Percentiles rank a stretch among this genome's conserved stretches.
phyloP scores from a whole-genome alignment of 2,329 filamentous ascomycete genomes.

The Exophiala alcalophila region DNA sequence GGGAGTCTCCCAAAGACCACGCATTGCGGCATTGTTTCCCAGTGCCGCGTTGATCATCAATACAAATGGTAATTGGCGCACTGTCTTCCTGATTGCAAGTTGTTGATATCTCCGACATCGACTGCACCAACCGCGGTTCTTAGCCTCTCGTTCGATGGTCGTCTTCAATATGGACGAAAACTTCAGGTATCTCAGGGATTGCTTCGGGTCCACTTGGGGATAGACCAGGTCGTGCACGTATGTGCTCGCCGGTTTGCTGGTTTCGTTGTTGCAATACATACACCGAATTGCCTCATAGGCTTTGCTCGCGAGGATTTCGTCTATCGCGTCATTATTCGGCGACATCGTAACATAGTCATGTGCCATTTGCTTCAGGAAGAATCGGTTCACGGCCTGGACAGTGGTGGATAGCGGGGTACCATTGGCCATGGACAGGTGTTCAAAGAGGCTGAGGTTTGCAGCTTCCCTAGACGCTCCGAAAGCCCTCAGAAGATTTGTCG shows the following conservation, averaged over 20 bases:
- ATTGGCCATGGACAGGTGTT: conserved; percentile 67
- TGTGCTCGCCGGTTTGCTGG: conserved; percentile 71
- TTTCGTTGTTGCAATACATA: conserved; percentile 83
- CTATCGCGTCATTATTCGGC: conserved; percentile 62
- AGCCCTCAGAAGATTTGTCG: conserved; percentile 88
- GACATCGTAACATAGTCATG: conserved; percentile 70
- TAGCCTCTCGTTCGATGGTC: conserved; percentile 84
- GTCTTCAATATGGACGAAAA: conserved; percentile 93
- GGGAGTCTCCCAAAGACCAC: conserved; percentile 76
- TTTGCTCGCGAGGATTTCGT: conserved; percentile 57
- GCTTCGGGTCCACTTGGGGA: conserved; percentile 50
- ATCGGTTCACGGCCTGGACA: conserved; percentile 81
- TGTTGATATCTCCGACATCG: conserved; percentile 88
- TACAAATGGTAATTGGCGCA: conserved; percentile 78
- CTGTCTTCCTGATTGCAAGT: conserved; percentile 77
- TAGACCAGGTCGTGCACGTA: conserved; percentile 86
- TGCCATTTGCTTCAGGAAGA: conserved; percentile 76
- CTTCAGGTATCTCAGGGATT: conserved; percentile 47
- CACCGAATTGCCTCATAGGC: conserved; percentile 65
- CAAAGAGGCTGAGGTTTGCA: conserved; percentile 72
- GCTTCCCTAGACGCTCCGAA: conserved; percentile 80
- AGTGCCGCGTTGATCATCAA: conserved; percentile 81
- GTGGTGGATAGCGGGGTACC: conserved; percentile 72
- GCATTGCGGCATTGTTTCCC: conserved; percentile 68
- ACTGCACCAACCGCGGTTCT: conserved; percentile 88